Percentiles rank a stretch among this genome's conserved stretches.
phyloP scores from a whole-genome alignment of 805 yeast genomes.

The Ogataea paradorogensis region DNA sequence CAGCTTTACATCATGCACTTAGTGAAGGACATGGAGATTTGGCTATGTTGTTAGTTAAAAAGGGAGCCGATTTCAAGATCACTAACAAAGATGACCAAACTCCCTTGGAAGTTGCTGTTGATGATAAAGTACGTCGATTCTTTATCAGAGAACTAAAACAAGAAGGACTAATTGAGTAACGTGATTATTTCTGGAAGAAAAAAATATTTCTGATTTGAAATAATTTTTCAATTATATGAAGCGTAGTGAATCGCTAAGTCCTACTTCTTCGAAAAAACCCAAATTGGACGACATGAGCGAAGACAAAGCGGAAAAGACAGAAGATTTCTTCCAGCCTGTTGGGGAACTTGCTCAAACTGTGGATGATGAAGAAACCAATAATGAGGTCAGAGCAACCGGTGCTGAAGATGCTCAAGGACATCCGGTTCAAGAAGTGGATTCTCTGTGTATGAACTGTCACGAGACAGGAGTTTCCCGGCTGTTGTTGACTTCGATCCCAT shows the following conservation, averaged over 20 bases:
- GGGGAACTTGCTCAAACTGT: slow-evolving; percentile 56
- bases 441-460: slow-evolving; percentile 94
- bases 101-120: slow-evolving; percentile 53
- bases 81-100: slow-evolving; percentile 52
- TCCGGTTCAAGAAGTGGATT: slow-evolving; percentile 93
- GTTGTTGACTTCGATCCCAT: slow-evolving; percentile 86
- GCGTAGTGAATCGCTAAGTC: slow-evolving; percentile 15
- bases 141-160: slow-evolving; percentile 30
- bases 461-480: slow-evolving; percentile 80
- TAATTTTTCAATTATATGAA: slow-evolving; percentile 10
- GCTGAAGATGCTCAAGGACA: slow-evolving; percentile 84
- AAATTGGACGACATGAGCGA: slow-evolving; percentile 24
- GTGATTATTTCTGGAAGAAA: not conserved
- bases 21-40: slow-evolving; percentile 87
- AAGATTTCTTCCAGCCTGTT: slow-evolving; percentile 53
- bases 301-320: slow-evolving; percentile 26
- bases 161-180: slow-evolving; percentile 19
- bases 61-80: slow-evolving; percentile 62
- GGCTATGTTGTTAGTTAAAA: slow-evolving; percentile 56
- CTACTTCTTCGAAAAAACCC: slow-evolving; percentile 26
- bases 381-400: slow-evolving; percentile 50
- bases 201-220: not conserved
- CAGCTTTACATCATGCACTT: slow-evolving; percentile 83
- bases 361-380: slow-evolving; percentile 27
- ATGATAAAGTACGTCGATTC: slow-evolving; percentile 46